These are phyloP conservation scores for Podochytrium sp. DNA, from an alignment of 192 early-diverging fungal genomes.

Conservation along the genomic window DNA sequence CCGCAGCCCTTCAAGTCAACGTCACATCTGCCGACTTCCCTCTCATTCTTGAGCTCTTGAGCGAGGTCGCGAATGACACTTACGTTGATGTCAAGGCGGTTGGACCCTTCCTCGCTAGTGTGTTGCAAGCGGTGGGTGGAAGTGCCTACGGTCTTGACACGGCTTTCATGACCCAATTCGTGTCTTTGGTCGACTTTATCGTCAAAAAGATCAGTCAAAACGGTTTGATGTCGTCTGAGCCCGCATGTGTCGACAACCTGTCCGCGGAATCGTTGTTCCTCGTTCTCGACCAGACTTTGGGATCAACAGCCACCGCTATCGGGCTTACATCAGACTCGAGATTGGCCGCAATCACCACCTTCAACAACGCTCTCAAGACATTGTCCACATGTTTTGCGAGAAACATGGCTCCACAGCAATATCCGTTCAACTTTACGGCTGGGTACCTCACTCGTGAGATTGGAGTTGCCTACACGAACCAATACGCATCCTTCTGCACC, in stretches of 20 bases:
- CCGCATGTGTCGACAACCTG: slow-evolving; percentile 10
- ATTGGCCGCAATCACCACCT: neutral
- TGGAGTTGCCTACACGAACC: slow-evolving; percentile 12
- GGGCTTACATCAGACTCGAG: neutral
- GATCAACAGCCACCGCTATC: neutral
- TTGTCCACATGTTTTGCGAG: slow-evolving; percentile 19
- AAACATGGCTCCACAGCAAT: slow-evolving; percentile 22
- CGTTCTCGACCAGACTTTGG: slow-evolving; percentile 25
- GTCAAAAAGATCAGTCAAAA: neutral
- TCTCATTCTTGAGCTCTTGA: neutral
- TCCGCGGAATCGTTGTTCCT: slow-evolving; percentile 1
- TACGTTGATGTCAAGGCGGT: slow-evolving; percentile 20
- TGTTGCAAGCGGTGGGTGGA: slow-evolving; percentile 12
- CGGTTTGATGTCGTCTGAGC: slow-evolving; percentile 1
- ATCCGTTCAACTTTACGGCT: slow-evolving; percentile 24
- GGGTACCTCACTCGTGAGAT: slow-evolving; percentile 18
- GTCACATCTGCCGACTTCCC: slow-evolving; percentile 6
- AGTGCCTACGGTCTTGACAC: neutral
- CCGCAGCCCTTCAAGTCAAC: slow-evolving; percentile 5
- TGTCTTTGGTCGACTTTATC: neutral
- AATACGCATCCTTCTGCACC: slow-evolving; percentile 10
- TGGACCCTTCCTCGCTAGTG: slow-evolving; percentile 29
- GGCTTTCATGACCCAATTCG: neutral
- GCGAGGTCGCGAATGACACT: neutral
- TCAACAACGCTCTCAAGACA: neutral